A percentile compares a stretch with the other conserved stretches of the same genome.
Evolutionary conservation across 768 basidiomycete genomes (phyloP).

Genomic region (Lyophyllum decastes): DNA sequence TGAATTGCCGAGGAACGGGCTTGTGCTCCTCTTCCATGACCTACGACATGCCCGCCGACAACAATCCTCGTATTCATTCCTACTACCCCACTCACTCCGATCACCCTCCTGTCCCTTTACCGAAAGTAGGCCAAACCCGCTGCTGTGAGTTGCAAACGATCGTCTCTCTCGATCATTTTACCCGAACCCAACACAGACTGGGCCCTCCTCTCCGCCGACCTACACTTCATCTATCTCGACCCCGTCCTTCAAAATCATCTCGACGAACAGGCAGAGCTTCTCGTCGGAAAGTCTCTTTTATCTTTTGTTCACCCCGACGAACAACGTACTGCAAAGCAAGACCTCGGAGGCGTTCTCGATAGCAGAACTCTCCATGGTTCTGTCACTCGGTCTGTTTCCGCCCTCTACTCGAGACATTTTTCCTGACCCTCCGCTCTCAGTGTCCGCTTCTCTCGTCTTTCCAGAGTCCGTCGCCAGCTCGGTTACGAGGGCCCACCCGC

Average conservation of each 20-base stretch:
- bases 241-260: slow-evolving; percentile 77
- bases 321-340: slow-evolving; percentile 68
- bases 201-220: slow-evolving; percentile 74
- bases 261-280: slow-evolving; percentile 63
- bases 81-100: slow-evolving; percentile 26
- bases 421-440: slow-evolving; percentile 34
- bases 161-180: slow-evolving; percentile 35
- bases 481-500: slow-evolving; percentile 60
- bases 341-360: slow-evolving; percentile 73
- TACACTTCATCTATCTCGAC: slow-evolving; percentile 82
- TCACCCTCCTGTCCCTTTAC: slow-evolving; percentile 38
- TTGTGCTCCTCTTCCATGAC: slow-evolving; percentile 20
- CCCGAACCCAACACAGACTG: slow-evolving; percentile 55
- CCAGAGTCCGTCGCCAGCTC: slow-evolving; percentile 70
- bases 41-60: slow-evolving; percentile 20
- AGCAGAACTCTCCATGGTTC: slow-evolving; percentile 80
- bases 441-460: slow-evolving; percentile 78
- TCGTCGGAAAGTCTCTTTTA: slow-evolving; percentile 72
- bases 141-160: slow-evolving; percentile 66
- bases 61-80: too few species aligned
- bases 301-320: slow-evolving; percentile 87
- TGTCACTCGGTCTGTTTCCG: slow-evolving; percentile 62
- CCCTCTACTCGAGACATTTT: slow-evolving; percentile 14
- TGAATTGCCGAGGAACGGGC: background rate
- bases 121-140: slow-evolving; percentile 70